A percentile compares a stretch with the other conserved stretches of the same genome.
These are phyloP conservation scores for Colletotrichum sp. DNA, from an alignment of 2,329 filamentous ascomycete genomes.

Conservation along the genomic window DNA sequence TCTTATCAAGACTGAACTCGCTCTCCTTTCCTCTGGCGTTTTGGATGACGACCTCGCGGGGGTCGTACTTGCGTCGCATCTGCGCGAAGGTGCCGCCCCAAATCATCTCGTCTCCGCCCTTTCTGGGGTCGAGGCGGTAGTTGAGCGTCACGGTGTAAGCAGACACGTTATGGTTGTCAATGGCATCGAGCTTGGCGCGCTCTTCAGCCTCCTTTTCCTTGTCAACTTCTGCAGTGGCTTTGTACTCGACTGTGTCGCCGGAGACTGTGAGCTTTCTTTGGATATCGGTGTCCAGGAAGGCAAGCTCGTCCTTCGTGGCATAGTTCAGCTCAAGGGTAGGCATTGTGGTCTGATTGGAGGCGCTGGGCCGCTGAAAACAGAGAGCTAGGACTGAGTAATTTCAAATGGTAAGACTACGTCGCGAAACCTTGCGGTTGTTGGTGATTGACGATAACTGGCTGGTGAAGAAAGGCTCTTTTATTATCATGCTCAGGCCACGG, in stretches of 20 bases:
- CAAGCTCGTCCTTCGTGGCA: neutral
- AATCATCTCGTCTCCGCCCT: constrained; percentile 3
- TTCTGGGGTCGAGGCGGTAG: neutral
- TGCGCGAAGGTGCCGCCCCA: constrained; percentile 9
- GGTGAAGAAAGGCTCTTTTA: neutral
- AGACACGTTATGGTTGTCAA: neutral
- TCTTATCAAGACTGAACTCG: neutral
- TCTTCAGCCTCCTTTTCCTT: neutral
- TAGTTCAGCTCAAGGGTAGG: constrained; percentile 8
- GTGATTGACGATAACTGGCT: neutral
- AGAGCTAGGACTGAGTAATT: neutral
- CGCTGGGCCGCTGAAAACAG: neutral
- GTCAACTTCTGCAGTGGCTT: neutral
- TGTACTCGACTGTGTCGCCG: neutral
- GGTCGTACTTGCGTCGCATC: constrained; percentile 7
- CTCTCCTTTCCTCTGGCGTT: neutral
- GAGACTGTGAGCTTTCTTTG: neutral
- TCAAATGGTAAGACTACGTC: neutral
- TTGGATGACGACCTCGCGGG: neutral
- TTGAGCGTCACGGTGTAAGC: neutral
- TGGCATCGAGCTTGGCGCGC: neutral
- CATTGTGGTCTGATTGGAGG: neutral
- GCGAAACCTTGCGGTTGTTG: accelerated
- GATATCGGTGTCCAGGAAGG: neutral
- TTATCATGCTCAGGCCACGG: neutral